phyloP scores from a whole-genome alignment of 768 basidiomycete genomes.

The Tulasnella sp. region DNA sequence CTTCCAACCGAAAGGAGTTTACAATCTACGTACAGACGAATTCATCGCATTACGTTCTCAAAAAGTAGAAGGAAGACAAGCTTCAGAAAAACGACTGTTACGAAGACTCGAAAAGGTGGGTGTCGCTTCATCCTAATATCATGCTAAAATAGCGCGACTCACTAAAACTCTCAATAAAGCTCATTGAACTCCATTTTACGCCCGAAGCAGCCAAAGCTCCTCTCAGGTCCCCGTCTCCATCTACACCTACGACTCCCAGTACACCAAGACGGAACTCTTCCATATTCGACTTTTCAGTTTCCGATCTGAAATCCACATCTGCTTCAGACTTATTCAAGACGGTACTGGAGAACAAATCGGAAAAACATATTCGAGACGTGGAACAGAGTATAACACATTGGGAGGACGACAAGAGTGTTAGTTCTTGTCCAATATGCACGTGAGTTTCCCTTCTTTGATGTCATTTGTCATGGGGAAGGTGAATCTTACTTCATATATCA shows the following conservation, averaged over 20 bases:
- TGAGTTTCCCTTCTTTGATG: constrained; percentile 29
- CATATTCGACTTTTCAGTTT: constrained; percentile 57
- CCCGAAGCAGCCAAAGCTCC: constrained; percentile 17
- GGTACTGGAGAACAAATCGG: constrained; percentile 32
- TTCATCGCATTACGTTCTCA: constrained; percentile 37
- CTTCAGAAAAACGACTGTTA: constrained; percentile 69
- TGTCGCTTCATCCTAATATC: constrained; percentile 24
- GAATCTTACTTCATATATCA: constrained; percentile 24
- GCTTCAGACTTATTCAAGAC: constrained; percentile 60
- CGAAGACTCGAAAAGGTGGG: constrained; percentile 79
- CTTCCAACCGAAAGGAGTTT: constrained; percentile 86
- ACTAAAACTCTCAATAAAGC: constrained; percentile 19
- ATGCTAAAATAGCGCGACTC: no score
- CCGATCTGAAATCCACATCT: constrained; percentile 44
- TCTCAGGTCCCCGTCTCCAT: neutral
- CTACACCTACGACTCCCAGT: constrained; percentile 5
- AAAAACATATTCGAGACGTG: constrained; percentile 54
- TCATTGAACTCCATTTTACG: constrained; percentile 35
- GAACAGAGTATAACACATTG: constrained; percentile 93
- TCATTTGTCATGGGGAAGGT: neutral
- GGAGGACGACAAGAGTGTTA: constrained; percentile 69
- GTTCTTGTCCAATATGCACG: constrained; percentile 78
- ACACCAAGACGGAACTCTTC: constrained; percentile 41
- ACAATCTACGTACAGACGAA: constrained; percentile 66
- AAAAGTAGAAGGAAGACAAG: constrained; percentile 22